Evolutionary conservation across 2,329 filamentous ascomycete species (phyloP).

Genomic region (Tolypocladium ophioglossoides): DNA sequence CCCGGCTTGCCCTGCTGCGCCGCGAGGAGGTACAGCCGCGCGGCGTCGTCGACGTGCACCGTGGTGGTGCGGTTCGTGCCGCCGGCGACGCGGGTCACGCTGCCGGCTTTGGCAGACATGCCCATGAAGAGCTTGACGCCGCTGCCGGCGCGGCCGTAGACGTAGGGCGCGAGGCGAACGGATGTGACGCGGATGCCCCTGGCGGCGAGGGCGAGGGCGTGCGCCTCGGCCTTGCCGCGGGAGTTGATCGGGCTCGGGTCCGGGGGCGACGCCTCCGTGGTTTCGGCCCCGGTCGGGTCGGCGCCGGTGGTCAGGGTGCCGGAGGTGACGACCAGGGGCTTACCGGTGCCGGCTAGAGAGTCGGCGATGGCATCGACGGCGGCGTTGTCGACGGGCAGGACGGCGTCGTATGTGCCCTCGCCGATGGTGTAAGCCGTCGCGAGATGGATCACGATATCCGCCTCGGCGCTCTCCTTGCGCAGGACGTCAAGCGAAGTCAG

Average conservation of each 20-base stretch:
- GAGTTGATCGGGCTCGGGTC: constrained; percentile 12
- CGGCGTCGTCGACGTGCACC: constrained; percentile 33
- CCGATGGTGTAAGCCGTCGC: constrained; percentile 17
- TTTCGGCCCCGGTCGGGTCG: constrained; percentile 17
- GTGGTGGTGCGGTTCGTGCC: constrained; percentile 16
- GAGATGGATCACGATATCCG: constrained; percentile 33
- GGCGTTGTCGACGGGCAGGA: constrained; percentile 18
- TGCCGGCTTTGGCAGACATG: constrained; percentile 16
- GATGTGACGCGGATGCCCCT: constrained; percentile 23
- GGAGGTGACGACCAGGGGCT: constrained; percentile 22
- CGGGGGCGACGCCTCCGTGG: constrained; percentile 11
- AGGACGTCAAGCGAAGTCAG: constrained; percentile 27
- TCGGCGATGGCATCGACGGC: constrained; percentile 25
- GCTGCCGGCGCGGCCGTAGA: constrained; percentile 31
- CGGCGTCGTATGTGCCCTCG: constrained; percentile 5
- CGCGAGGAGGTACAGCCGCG: constrained; percentile 26
- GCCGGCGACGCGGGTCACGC: constrained; percentile 17
- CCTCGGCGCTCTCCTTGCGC: constrained; percentile 21
- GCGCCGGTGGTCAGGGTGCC: constrained; percentile 16
- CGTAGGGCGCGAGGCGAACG: constrained; percentile 30
- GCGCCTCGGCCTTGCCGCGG: constrained; percentile 16
- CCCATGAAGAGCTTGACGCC: constrained; percentile 23
- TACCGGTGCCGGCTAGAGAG: constrained; percentile 20
- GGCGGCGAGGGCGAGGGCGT: constrained; percentile 16
- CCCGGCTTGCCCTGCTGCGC: constrained; percentile 21